Evolutionary conservation across 2,329 filamentous ascomycete species (phyloP), one percentile per base, ranked within the genome.

Genomic region (Penicillium sp.): DNA sequence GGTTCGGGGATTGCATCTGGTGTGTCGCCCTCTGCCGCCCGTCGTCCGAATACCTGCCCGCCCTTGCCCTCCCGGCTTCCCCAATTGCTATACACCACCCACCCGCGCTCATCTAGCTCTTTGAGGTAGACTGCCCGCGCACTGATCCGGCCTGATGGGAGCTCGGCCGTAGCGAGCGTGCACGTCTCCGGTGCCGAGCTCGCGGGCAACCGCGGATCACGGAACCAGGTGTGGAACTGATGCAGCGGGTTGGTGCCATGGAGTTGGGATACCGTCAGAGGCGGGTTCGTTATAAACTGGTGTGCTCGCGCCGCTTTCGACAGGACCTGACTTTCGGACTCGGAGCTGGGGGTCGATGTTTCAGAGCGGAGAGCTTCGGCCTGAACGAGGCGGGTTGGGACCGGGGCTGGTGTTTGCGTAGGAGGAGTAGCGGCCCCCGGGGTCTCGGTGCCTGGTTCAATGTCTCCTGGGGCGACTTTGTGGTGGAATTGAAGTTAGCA

Each of bases 1-100:
- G 79, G 82, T 6, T 95, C 78, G 73, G 71, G 96, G 91, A 51
- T 78, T 71, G 79, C 89, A 86, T 69, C 83, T 79, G 63, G 53
- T 5, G 46, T 53, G 22, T 65, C 58, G 31, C 56, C 59, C 3
- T 22, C 36, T 13, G 56, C 57, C 4, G 49, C 56, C 31, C 58
- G 51, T 13, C 36, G 47, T 9, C 77, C 72, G 56, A 77, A 78
- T 1, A 80, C 73, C 56, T 79, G 75, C 35, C 67, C 69, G 16
- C 77, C 77, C 57, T 79, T 79, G 2, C 77, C 77, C 61, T 88
- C 87, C 31, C 83, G 78, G 59, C 87, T 91, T 60, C 87, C 92
- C 80, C 93, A 94, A 77, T 99, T 99, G 71, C 87, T 90, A 82
- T 98, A 99, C 50, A 99, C 83, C 44, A 98, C 92, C 77, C 96